Base-by-base conservation (phyloP, 2,329 filamentous ascomycete species). In the Apiospora sp. region DNA sequence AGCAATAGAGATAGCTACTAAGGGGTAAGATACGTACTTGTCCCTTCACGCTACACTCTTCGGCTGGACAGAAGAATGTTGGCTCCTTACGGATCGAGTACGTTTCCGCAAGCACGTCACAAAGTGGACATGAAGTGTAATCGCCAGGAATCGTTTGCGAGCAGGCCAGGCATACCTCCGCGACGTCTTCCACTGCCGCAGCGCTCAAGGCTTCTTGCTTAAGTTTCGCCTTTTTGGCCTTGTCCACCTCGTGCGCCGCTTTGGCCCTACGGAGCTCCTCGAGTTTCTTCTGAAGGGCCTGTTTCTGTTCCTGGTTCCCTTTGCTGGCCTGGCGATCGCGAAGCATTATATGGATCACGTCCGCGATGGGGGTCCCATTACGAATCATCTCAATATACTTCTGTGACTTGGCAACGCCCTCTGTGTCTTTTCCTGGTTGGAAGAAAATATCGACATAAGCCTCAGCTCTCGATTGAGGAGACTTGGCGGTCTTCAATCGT, bases 181-280 rank as follows among this genome's bases (percentile, higher is more conserved):
- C 3, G 77, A 79, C 75, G 37, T 58, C 76, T 77, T 78, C 78
- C 80, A 81, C 74, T 76, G 80, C 77, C 78, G 83, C 76, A 4
- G 77, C 78, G 67, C 82, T 76, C 24, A 78, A 82, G 76, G 84
- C 86, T 76, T 87, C 86, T 80, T 86, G 85, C 67, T 77, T 76
- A 14, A 75, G 72, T 69, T 81, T 79, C 46, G 81, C 78, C 71
- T 76, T 78, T 71, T 80, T 80, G 12, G 78, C 76, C 74, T 78
- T 79, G 51, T 74, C 76, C 13, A 78, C 74, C 34, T 81, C 79
- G 67, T 83, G 80, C 12, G 86, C 86, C 72, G 82, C 84, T 76
- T 84, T 86, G 41, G 86, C 87, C 72, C 86, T 81, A 24, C 82
- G 82, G 4, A 88, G 81, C 76, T 87, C 86, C 71, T 86, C 84